Evolutionary conservation across 2,329 filamentous ascomycete genomes (phyloP).

Genomic region (Shiraia sp.): DNA sequence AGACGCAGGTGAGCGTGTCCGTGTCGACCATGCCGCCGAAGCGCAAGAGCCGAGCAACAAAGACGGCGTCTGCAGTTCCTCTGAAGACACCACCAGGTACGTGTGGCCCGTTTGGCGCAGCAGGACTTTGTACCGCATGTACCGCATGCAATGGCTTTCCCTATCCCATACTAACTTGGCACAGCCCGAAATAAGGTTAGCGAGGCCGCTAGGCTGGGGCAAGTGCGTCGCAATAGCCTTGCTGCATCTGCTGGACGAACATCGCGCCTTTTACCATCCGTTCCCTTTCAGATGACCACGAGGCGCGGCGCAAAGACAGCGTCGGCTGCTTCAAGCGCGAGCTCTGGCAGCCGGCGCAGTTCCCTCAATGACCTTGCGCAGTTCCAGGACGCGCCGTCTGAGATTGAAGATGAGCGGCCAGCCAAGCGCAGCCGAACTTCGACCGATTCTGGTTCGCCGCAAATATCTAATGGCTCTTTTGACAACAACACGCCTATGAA

Average conservation of each 20-base stretch:
- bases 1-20: slow-evolving; percentile 6
- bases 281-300: slow-evolving; percentile 56
- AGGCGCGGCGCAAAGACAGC: slow-evolving; percentile 47
- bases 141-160: slow-evolving; percentile 16
- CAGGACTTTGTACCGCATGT: slow-evolving; percentile 7
- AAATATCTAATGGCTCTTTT: slow-evolving; percentile 32
- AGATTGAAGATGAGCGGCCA: slow-evolving; percentile 41
- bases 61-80: slow-evolving; percentile 17
- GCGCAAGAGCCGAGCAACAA: slow-evolving; percentile 33
- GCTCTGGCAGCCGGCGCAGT: slow-evolving; percentile 45
- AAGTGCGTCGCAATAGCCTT: slow-evolving; percentile 12
- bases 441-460: slow-evolving; percentile 44
- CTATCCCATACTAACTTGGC: slow-evolving; percentile 40
- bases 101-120: slow-evolving; percentile 12
- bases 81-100: slow-evolving; percentile 22
- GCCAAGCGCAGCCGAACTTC: slow-evolving; percentile 45
- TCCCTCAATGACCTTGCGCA: slow-evolving; percentile 42
- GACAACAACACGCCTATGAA: slow-evolving; percentile 35
- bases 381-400: slow-evolving; percentile 30
- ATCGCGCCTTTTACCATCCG: slow-evolving; percentile 51
- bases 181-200: slow-evolving; percentile 36
- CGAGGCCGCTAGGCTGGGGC: slow-evolving; percentile 44
- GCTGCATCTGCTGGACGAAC: slow-evolving; percentile 25
- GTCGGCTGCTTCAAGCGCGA: slow-evolving; percentile 41
- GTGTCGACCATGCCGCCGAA: slow-evolving; percentile 38